Evolutionary conservation across 2,329 filamentous ascomycete genomes (phyloP).

Genomic region (Neonectria neomacrospora): DNA sequence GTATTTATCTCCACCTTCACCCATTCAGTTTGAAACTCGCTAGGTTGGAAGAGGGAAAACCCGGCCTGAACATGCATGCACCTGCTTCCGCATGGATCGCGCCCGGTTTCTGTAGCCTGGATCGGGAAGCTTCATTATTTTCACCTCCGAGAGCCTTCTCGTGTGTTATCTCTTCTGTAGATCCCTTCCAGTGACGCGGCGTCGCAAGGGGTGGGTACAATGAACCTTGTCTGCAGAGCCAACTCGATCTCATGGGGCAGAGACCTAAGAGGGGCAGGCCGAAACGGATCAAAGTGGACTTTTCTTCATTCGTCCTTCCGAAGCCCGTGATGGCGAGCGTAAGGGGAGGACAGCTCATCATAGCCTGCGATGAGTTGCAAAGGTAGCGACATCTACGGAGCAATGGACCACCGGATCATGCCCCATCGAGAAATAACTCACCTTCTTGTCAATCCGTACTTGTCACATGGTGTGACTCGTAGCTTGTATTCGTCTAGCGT

Average conservation of each 20-base stretch:
- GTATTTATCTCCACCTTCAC: background rate
- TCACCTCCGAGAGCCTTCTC: background rate
- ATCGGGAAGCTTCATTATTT: background rate
- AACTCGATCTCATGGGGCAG: too few species aligned
- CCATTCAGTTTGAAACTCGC: background rate
- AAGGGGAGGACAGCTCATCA: background rate
- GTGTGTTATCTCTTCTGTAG: background rate
- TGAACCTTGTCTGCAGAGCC: too few species aligned
- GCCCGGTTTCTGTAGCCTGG: background rate
- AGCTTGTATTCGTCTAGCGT: background rate
- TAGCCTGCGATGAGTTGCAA: background rate
- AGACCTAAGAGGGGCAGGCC: background rate
- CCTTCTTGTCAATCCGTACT: background rate
- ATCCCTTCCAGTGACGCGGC: background rate
- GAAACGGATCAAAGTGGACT: background rate
- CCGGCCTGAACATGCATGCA: background rate
- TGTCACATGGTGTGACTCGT: background rate
- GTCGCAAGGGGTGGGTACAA: background rate
- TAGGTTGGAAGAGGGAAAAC: background rate
- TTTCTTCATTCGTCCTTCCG: background rate
- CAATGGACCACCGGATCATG: background rate
- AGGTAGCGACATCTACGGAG: background rate
- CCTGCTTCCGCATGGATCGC: background rate
- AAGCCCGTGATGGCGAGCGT: background rate
- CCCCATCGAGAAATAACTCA: background rate